A percentile compares a stretch with the other conserved stretches of the same genome.
These are phyloP conservation scores for Ophioceras dolichostomum DNA, from an alignment of 2,329 filamentous ascomycete genomes.

Conservation along the genomic window DNA sequence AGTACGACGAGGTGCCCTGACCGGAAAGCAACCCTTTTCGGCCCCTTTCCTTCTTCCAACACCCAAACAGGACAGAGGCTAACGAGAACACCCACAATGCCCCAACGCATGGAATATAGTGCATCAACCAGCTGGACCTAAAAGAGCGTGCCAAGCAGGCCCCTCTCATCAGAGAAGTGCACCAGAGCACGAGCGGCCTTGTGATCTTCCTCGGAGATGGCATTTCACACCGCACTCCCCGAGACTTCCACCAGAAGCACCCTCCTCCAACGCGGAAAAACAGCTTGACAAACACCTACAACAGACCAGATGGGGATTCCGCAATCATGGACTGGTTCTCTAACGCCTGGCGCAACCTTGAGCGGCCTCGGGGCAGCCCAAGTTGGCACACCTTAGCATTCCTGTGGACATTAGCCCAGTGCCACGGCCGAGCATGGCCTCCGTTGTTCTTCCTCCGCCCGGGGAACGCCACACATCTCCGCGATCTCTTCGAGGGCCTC, in stretches of 20 bases:
- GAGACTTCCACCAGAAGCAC: neutral
- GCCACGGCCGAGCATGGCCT: no score
- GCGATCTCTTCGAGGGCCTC: neutral
- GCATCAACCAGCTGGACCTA: neutral
- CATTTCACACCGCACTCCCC: neutral
- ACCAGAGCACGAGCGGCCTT: neutral
- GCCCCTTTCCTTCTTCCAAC: neutral
- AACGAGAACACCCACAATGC: neutral
- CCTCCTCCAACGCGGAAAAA: neutral
- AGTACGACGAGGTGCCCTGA: neutral
- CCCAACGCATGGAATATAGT: neutral
- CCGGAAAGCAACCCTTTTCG: no score
- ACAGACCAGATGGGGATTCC: no score
- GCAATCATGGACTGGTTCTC: neutral
- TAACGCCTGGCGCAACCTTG: no score
- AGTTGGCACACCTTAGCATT: no score
- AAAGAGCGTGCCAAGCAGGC: neutral
- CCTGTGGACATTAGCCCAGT: no score
- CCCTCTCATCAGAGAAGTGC: neutral
- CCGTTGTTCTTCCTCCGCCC: no score
- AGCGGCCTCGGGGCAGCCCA: no score
- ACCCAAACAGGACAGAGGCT: neutral
- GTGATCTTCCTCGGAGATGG: neutral
- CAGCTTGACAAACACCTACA: neutral
- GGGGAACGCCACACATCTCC: neutral